Evolutionary conservation across 805 yeast genomes (phyloP).

Genomic region (Maudiozyma pseudohumilis): DNA sequence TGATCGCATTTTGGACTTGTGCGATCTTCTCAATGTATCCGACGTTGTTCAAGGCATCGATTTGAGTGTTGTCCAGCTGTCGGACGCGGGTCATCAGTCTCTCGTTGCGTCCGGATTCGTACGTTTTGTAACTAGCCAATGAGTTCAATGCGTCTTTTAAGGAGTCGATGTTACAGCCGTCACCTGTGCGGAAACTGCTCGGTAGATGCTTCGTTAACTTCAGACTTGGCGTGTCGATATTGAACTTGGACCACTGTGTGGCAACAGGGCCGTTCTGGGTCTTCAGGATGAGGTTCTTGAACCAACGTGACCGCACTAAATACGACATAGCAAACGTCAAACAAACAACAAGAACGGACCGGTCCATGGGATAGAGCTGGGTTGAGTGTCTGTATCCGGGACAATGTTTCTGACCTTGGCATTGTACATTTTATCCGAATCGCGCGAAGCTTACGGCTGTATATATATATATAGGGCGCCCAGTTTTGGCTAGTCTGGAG

Average conservation of each 20-base stretch:
- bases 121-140: conserved; percentile 12
- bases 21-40: conserved; percentile 48
- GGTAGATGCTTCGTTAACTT: conserved; percentile 7
- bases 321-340: not conserved
- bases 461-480: no score
- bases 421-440: no score
- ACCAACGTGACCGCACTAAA: not conserved
- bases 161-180: not conserved
- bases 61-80: conserved; percentile 5
- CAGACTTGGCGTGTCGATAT: conserved; percentile 8
- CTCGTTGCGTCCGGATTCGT: conserved; percentile 16
- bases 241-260: not conserved
- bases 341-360: not conserved
- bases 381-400: not conserved
- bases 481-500: no score
- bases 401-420: no score
- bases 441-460: no score
- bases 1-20: conserved; percentile 38
- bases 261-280: not conserved
- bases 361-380: not conserved
- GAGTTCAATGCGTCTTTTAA: conserved; percentile 4
- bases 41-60: conserved; percentile 28
- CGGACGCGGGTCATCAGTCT: conserved; percentile 14
- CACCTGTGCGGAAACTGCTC: not conserved
- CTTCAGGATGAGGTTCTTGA: not conserved